phyloP scores from a whole-genome alignment of 768 basidiomycete species.

The Rhizopogon vesiculosus region DNA sequence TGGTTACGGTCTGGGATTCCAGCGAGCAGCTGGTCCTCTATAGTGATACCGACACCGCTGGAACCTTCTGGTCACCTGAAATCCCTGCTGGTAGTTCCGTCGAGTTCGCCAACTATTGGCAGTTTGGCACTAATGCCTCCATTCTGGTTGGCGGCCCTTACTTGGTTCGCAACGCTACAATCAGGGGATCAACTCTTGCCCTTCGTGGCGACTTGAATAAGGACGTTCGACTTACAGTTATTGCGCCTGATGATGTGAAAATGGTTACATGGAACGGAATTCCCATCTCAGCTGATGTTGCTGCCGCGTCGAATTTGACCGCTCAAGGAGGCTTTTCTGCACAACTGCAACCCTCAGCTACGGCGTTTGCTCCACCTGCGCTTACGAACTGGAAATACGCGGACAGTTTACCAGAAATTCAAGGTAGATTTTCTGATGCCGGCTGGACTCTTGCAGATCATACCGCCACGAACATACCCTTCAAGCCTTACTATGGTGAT shows the following conservation, averaged over 20 bases:
- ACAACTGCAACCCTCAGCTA: conserved; percentile 31
- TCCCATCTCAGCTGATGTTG: conserved; percentile 31
- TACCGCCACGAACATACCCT: conserved; percentile 69
- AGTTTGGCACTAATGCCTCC: conserved; percentile 66
- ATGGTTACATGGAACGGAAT: conserved; percentile 73
- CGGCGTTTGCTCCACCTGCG: conserved; percentile 37
- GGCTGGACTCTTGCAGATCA: conserved; percentile 65
- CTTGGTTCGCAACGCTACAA: conserved; percentile 52
- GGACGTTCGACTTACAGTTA: conserved; percentile 52
- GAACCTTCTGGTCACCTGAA: conserved; percentile 74
- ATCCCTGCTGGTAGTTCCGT: conserved; percentile 37
- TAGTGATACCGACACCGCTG: conserved; percentile 60
- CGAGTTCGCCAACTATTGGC: conserved; percentile 60
- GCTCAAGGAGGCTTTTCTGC: conserved; percentile 45
- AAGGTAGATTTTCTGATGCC: conserved; percentile 51
- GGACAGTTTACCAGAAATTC: conserved; percentile 72
- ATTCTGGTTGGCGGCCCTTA: conserved; percentile 64
- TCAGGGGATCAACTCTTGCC: conserved; percentile 46
- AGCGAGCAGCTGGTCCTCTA: conserved; percentile 63
- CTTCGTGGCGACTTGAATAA: conserved; percentile 67
- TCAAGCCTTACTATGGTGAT: conserved; percentile 66
- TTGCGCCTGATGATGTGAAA: conserved; percentile 50
- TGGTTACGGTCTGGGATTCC: conserved; percentile 64
- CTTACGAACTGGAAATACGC: conserved; percentile 70
- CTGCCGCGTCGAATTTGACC: conserved; percentile 23